These are phyloP conservation scores for Ceratocystis cubensis DNA, from an alignment of 2,329 filamentous ascomycete genomes.

Conservation along the genomic window DNA sequence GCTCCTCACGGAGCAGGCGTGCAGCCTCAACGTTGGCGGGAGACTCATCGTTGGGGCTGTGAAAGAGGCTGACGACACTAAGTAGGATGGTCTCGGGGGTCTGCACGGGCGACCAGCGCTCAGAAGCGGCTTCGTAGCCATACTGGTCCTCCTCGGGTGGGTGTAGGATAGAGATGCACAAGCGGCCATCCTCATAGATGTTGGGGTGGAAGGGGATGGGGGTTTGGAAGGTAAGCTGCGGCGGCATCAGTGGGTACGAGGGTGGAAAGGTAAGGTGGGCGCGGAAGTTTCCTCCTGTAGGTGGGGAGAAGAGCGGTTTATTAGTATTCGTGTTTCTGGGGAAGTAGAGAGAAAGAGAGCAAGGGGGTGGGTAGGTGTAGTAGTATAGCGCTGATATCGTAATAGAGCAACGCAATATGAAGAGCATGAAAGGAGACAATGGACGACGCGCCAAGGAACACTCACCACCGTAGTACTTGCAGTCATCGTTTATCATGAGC, in stretches of 20 bases:
- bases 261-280: constrained; percentile 71
- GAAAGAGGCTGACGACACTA: constrained; percentile 82
- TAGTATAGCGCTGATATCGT: not conserved
- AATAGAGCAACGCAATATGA: not conserved
- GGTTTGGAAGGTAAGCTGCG: constrained; percentile 72
- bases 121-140: constrained; percentile 79
- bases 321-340: not conserved
- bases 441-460: constrained; percentile 19
- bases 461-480: constrained; percentile 82
- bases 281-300: constrained; percentile 76
- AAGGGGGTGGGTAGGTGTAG: not conserved
- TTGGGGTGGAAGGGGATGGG: constrained; percentile 89
- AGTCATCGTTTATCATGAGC: constrained; percentile 94
- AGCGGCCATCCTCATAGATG: constrained; percentile 72
- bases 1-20: constrained; percentile 70
- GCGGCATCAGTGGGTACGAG: constrained; percentile 78
- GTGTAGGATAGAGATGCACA: constrained; percentile 96
- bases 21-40: constrained; percentile 93
- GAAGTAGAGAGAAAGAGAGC: not conserved
- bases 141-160: constrained; percentile 87
- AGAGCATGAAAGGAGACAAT: not conserved
- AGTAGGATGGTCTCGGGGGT: constrained; percentile 88
- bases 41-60: constrained; percentile 87
- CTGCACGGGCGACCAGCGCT: constrained; percentile 92
- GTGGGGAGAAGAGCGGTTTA: not conserved